Evolutionary conservation across 1,284 basidiomycete species (phyloP), one percentile per base, ranked within the genome.

Genomic region (Coriolopsis trogii): DNA sequence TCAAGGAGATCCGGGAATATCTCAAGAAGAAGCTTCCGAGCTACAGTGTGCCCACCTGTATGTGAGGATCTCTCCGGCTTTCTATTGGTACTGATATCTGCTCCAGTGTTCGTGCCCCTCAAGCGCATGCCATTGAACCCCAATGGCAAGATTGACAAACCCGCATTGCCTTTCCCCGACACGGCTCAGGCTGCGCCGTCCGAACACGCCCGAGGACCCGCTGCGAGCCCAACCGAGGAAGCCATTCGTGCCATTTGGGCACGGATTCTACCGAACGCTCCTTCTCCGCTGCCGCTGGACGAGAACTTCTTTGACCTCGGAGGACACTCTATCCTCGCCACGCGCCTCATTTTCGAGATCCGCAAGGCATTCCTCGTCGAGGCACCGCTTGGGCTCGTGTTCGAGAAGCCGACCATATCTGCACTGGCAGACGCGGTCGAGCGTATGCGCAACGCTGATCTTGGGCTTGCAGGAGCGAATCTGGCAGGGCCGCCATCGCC

Each of bases 141-240:
- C 4, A 99, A 99, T 69, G 97, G 97, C 57, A 99, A 99, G 75
- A 91, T 99, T 68, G 97, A 99, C 78, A 99, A 99, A 71, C 96
- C 97, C 0, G 93, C 94, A 0, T 82, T 99, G 43, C 97, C 97
- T 13, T 99, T 99, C 89, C 97, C 97, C 2, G 97, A 99, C 72
- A 99, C 97, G 1, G 92, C 89, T 3, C 86, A 93, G 50, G 82
- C 82, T 3, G 78, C 78, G 18, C 64, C 74, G 21, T 62, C 63
- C 24, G 67, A 75, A 13, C 52, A 56, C 3, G 59, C 55, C 12
- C 62, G 58, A 4, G 62, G 60, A 2, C 74, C 71, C 25, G 70
- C 69, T 24, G 75, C 79, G 24, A 85, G 80, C 1, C 75, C 89
- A 0, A 96, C 93, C 0, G 93, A 98, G 72, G 77, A 86, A 64